phyloP scores from a whole-genome alignment of 2,329 filamentous ascomycete genomes.

The Alternaria solani region DNA sequence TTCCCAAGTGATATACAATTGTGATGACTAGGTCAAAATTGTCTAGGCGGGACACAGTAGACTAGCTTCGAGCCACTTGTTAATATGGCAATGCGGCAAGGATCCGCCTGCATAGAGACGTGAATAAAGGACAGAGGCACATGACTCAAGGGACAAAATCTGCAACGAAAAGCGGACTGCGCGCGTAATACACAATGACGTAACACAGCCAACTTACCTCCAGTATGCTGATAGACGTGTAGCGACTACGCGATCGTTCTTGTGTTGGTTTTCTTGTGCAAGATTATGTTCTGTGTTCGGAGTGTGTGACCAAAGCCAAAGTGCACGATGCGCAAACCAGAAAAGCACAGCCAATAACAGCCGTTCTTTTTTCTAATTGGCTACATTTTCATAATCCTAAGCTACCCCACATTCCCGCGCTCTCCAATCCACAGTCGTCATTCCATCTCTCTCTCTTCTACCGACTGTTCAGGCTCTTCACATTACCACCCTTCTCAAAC shows the following conservation, averaged over 20 bases:
- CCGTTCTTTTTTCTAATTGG: constrained; percentile 27
- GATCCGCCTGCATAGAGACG: constrained; percentile 27
- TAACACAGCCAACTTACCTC: constrained; percentile 5
- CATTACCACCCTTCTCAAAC: not conserved
- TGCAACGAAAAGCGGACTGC: constrained; percentile 12
- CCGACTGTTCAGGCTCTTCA: not conserved
- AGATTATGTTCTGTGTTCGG: not conserved
- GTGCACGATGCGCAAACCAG: not conserved
- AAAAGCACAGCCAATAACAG: constrained; percentile 23
- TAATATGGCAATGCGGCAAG: constrained; percentile 33
- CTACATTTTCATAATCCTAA: not conserved
- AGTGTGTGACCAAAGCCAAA: not conserved
- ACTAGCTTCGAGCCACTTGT: constrained; percentile 25
- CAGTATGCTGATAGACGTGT: not conserved
- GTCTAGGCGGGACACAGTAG: not conserved
- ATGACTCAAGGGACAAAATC: constrained; percentile 31
- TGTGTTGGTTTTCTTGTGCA: not conserved
- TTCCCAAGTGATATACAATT: not conserved
- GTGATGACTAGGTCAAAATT: not conserved
- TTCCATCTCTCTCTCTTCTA: not conserved
- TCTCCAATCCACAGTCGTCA: constrained; percentile 1
- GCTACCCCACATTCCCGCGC: constrained; percentile 19
- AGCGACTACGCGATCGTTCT: not conserved
- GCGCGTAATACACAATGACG: constrained; percentile 1
- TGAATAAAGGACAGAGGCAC: constrained; percentile 28